Evolutionary conservation across 352 stramenopile species (phyloP).

Genomic region (Phytophthora niederhauseri): DNA sequence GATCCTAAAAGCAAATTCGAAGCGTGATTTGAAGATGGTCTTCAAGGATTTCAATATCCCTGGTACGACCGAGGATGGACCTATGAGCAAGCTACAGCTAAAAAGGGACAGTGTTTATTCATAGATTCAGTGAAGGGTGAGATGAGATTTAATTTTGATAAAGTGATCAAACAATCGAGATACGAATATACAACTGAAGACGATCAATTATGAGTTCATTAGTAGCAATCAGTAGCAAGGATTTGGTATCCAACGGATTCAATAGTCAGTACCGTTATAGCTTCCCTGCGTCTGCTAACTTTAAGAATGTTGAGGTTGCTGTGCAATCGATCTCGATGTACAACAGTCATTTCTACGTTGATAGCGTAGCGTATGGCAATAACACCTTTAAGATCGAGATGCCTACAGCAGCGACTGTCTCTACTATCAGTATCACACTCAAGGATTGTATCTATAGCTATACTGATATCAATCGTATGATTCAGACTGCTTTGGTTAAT

Average conservation of each 20-base stretch:
- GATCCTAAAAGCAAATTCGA: neutral
- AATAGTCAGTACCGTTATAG: neutral
- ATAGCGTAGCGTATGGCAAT: neutral
- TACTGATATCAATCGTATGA: conserved; percentile 6
- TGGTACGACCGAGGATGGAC: neutral
- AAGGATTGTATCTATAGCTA: conserved; percentile 10
- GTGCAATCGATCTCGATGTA: conserved; percentile 7
- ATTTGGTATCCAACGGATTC: neutral
- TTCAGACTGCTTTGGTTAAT: conserved; percentile 5
- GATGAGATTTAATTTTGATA: conserved; percentile 6
- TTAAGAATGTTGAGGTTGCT: neutral
- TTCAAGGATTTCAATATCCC: neutral
- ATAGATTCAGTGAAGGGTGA: conserved; percentile 3
- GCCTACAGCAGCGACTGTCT: neutral
- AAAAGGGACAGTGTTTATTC: neutral
- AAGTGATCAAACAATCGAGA: neutral
- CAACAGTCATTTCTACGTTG: neutral
- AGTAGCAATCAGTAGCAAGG: neutral
- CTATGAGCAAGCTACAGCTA: neutral
- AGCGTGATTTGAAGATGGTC: neutral
- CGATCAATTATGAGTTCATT: neutral
- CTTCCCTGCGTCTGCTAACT: neutral
- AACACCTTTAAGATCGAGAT: conserved; percentile 1
- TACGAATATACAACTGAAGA: conserved; percentile 1
- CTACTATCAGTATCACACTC: neutral